phyloP scores from a whole-genome alignment of 495 filamentous ascomycete species.

The Penicillium crystallinum region DNA sequence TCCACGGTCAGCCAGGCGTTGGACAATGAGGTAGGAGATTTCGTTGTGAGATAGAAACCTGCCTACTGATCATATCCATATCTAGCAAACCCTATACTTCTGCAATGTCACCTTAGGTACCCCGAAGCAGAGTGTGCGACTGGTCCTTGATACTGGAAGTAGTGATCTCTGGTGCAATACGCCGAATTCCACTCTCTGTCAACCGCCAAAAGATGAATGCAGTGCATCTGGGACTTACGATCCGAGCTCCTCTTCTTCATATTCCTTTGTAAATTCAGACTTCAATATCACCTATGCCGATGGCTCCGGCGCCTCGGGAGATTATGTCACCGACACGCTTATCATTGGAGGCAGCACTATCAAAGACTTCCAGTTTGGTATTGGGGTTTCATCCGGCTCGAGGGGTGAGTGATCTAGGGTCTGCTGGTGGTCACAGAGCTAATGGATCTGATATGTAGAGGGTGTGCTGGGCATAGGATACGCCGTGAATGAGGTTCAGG shows the following conservation, averaged over 20 bases:
- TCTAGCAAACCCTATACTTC: conserved; percentile 56
- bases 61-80: background rate
- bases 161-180: conserved; percentile 89
- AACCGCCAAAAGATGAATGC: conserved; percentile 43
- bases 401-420: conserved; percentile 23
- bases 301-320: conserved; percentile 71
- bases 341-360: conserved; percentile 59
- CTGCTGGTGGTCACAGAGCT: background rate
- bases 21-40: conserved; percentile 40
- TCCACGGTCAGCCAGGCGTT: conserved; percentile 30
- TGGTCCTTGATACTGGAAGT: conserved; percentile 79
- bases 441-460: conserved; percentile 32
- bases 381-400: conserved; percentile 71
- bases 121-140: conserved; percentile 54
- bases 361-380: conserved; percentile 71
- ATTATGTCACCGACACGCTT: conserved; percentile 79
- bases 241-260: conserved; percentile 75
- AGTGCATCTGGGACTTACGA: conserved; percentile 58
- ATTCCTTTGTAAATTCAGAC: conserved; percentile 64
- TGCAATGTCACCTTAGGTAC: conserved; percentile 70
- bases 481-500: conserved; percentile 70
- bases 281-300: conserved; percentile 95
- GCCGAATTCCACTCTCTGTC: conserved; percentile 56
- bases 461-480: conserved; percentile 95
- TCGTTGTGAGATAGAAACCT: background rate